Evolutionary conservation across 2,329 filamentous ascomycete species (phyloP).

Genomic region (Hyphodiscus sp.): DNA sequence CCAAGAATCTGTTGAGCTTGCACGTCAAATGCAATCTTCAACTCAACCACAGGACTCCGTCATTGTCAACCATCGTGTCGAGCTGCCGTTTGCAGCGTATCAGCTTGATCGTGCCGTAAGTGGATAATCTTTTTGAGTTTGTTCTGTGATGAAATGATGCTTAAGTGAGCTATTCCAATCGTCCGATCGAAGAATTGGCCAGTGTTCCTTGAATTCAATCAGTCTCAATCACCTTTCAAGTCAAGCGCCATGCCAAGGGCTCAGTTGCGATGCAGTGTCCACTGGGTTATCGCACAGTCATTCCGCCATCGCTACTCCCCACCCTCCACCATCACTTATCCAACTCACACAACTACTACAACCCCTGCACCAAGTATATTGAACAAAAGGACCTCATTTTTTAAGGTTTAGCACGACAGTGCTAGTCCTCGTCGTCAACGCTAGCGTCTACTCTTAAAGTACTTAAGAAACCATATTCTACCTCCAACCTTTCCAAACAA

Average conservation of each 20-base stretch:
- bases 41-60: constrained; percentile 1
- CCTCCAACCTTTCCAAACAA: too few relatives aligned
- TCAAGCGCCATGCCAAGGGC: neutral
- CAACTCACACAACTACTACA: neutral
- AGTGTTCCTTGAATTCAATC: neutral
- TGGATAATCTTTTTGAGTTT: constrained; percentile 1
- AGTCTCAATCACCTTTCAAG: neutral
- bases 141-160: constrained; percentile 1
- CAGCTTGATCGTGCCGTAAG: constrained; percentile 31
- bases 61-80: constrained; percentile 42
- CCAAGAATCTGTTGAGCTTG: too few relatives aligned
- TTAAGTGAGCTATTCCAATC: neutral
- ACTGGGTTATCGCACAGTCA: too few relatives aligned
- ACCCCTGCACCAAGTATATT: too few relatives aligned
- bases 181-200: neutral
- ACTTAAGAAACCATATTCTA: too few relatives aligned
- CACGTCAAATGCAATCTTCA: too few relatives aligned
- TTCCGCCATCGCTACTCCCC: neutral
- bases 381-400: too few relatives aligned
- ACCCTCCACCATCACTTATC: neutral
- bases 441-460: too few relatives aligned
- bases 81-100: constrained; percentile 54
- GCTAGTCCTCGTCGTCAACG: too few relatives aligned
- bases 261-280: too few relatives aligned
- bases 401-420: too few relatives aligned